phyloP scores from a whole-genome alignment of 2,329 filamentous ascomycete genomes.

The Rhinocladiella mackenziei region DNA sequence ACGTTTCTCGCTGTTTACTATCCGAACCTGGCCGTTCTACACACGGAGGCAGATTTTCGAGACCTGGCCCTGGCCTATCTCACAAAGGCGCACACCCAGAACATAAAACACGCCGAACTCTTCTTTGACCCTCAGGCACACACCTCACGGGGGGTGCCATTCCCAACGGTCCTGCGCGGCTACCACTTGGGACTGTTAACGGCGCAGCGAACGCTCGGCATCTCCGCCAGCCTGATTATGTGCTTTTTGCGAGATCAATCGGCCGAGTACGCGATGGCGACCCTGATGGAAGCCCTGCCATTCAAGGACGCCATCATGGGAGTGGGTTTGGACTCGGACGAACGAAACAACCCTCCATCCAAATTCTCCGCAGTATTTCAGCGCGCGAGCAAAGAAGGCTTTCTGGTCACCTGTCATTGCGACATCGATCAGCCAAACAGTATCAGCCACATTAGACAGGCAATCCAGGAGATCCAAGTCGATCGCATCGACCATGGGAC shows the following conservation, averaged over 20 bases:
- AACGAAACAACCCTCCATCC: constrained; percentile 27
- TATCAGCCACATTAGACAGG: constrained; percentile 42
- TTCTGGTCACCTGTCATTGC: constrained; percentile 49
- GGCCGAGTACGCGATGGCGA: constrained; percentile 28
- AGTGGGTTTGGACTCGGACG: constrained; percentile 29
- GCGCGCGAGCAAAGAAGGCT: constrained; percentile 36
- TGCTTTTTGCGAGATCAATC: constrained; percentile 59
- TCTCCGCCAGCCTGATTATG: constrained; percentile 64
- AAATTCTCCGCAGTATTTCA: constrained; percentile 28
- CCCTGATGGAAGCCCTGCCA: constrained; percentile 26
- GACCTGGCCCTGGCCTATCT: constrained; percentile 70
- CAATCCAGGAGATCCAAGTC: constrained; percentile 26
- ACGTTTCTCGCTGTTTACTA: constrained; percentile 72
- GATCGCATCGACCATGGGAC: constrained; percentile 31
- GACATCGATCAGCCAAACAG: constrained; percentile 51
- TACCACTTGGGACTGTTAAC: constrained; percentile 58
- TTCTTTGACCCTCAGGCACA: constrained; percentile 82
- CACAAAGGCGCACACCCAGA: constrained; percentile 57
- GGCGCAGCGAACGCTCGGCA: constrained; percentile 59
- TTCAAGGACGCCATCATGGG: constrained; percentile 29
- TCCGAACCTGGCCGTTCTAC: constrained; percentile 67
- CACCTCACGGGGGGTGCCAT: constrained; percentile 58
- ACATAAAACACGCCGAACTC: constrained; percentile 68
- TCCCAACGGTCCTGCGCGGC: constrained; percentile 61
- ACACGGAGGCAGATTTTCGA: constrained; percentile 65